Conservation (phyloP, 805 yeast species). For the Maudiozyma bulderi region DNA sequence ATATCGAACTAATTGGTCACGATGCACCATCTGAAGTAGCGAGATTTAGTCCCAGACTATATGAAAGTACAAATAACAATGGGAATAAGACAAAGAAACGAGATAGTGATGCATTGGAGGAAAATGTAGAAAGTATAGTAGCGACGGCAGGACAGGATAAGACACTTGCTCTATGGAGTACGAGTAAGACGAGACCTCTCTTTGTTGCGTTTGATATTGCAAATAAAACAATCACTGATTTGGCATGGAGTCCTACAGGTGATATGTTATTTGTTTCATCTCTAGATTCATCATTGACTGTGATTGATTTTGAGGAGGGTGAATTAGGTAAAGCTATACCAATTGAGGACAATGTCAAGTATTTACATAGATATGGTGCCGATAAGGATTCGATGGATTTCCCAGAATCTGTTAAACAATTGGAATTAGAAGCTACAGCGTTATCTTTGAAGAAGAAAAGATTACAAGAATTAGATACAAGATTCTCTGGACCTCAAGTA, state of each 20-base stretch:
- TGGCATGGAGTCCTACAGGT: slow-evolving; percentile 85
- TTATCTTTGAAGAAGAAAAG: slow-evolving; percentile 26
- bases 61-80: slow-evolving; percentile 23
- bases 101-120: slow-evolving; percentile 1
- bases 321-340: slow-evolving; percentile 61
- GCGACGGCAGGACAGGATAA: slow-evolving; percentile 96
- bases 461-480: slow-evolving; percentile 4
- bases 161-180: slow-evolving; percentile 81
- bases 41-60: slow-evolving; percentile 61
- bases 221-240: slow-evolving; percentile 72
- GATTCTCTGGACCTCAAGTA: slow-evolving; percentile 3
- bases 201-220: slow-evolving; percentile 71
- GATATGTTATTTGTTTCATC: slow-evolving; percentile 63
- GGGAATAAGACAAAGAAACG: slow-evolving; percentile 15
- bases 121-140: slow-evolving; percentile 51
- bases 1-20: slow-evolving; percentile 68
- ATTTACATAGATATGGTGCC: slow-evolving; percentile 77
- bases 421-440: slow-evolving; percentile 60
- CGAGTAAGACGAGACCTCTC: slow-evolving; percentile 64
- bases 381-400: slow-evolving; percentile 75
- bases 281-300: slow-evolving; percentile 73
- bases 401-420: slow-evolving; percentile 79
- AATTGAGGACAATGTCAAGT: slow-evolving; percentile 53
- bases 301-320: slow-evolving; percentile 48
- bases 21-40: slow-evolving; percentile 81